Evolutionary conservation across 202 grass and related monocot species (phyloP).

Genomic region (Dendrocalamus latiflorus): DNA sequence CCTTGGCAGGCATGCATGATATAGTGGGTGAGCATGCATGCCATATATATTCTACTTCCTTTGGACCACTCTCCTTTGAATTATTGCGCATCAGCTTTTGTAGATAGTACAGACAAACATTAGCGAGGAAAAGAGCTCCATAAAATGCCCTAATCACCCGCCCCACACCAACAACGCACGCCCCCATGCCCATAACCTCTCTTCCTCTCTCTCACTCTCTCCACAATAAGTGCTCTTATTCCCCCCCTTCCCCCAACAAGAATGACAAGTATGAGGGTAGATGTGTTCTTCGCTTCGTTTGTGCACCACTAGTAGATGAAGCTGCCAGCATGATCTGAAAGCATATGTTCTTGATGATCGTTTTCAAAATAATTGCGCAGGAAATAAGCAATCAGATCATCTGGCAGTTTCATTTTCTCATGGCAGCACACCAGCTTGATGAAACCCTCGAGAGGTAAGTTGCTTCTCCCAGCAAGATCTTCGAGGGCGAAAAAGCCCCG

Average conservation of each 20-base stretch:
- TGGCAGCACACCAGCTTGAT: slow-evolving; percentile 13
- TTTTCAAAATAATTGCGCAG: background rate
- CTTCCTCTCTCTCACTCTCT: background rate
- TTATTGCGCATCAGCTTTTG: slow-evolving; percentile 37
- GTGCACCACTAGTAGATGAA: slow-evolving; percentile 75
- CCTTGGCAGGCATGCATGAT: background rate
- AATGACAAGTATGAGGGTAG: background rate
- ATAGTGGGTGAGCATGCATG: slow-evolving; percentile 4
- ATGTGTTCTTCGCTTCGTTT: background rate
- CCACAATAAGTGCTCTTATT: no score
- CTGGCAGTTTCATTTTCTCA: slow-evolving; percentile 40
- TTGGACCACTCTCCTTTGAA: slow-evolving; percentile 15
- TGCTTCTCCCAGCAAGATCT: background rate
- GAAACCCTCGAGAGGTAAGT: slow-evolving; percentile 15
- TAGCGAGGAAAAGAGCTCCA: slow-evolving; percentile 13
- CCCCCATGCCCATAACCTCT: background rate
- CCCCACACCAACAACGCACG: slow-evolving; percentile 9
- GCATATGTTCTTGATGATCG: background rate
- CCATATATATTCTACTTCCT: slow-evolving; percentile 27
- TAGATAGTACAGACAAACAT: slow-evolving; percentile 24
- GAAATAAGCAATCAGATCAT: slow-evolving; percentile 29
- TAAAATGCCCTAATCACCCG: slow-evolving; percentile 20
- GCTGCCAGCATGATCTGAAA: slow-evolving; percentile 93
- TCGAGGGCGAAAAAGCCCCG: background rate
- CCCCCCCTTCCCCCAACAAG: background rate